Base-by-base conservation (phyloP, 2,329 filamentous ascomycete genomes). In the Chaetoscypha palmicola region DNA sequence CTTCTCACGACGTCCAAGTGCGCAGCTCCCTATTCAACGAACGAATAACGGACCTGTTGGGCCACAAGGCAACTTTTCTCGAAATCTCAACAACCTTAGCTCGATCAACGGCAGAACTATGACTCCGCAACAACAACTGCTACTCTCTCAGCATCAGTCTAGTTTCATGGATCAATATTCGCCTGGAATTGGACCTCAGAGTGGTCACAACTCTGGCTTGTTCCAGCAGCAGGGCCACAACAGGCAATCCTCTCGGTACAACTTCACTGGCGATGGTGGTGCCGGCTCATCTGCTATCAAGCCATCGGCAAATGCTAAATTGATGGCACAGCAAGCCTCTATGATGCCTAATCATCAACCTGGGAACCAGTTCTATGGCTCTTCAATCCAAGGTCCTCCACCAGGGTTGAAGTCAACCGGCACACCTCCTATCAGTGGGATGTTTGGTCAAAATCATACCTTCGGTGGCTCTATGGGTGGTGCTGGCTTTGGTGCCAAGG, bases 391-490 rank as follows among this genome's bases (percentile, higher is more conserved):
- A 58, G 91, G 90, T 3, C 92, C 94, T 21, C 92, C 92, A 47
- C 94, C 92, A 1, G 92, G 92, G 8, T 73, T 98, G 21, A 98
- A 98, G 68, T 94, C 91, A 17, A 90, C 90, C 2, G 88, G 89
- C 32, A 97, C 91, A 14, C 91, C 92, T 46, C 91, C 92, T 12
- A 89, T 86, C 53, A 79, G 80, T 40, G 81, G 78, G 43, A 92
- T 96, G 77, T 97, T 96, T 65, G 86, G 87, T 22, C 89, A 96
- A 64, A 83, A 84, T 37, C 86, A 92, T 62, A 79, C 79, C 8
- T 96, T 95, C 62, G 86, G 86, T 34, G 83, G 77, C 50, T 71
- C 76, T n/a, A 67, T 71, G 50, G 71, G 73, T 47, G 71, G 74
- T 46, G 50, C 58, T 16, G 41, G 65, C 75, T 86, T 94, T 56